phyloP scores from a whole-genome alignment of 768 basidiomycete genomes.

The Lactifluus pinguis region DNA sequence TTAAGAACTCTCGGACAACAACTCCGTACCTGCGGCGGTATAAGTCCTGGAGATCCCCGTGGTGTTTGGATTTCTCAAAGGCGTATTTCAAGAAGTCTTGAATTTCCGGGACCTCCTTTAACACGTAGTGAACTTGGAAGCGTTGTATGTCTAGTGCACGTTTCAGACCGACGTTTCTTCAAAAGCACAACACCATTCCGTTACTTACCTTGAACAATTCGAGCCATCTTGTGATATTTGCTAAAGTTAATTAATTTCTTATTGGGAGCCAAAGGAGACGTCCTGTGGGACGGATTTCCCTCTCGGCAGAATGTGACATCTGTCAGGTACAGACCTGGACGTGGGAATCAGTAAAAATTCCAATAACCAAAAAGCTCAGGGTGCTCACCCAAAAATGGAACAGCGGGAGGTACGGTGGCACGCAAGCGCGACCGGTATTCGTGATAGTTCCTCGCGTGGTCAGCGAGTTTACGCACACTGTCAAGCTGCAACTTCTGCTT shows the following conservation, averaged over 20 bases:
- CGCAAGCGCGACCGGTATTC: constrained; percentile 86
- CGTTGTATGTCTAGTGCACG: constrained; percentile 72
- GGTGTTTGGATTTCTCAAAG: constrained; percentile 66
- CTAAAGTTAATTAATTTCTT: constrained; percentile 92
- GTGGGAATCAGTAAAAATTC: constrained; percentile 12
- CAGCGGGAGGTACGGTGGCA: constrained; percentile 82
- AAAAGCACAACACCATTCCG: background rate
- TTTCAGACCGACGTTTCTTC: background rate
- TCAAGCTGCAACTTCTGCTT: constrained; percentile 81
- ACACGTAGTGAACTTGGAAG: constrained; percentile 78
- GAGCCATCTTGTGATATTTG: constrained; percentile 86
- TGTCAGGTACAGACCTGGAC: constrained; percentile 70
- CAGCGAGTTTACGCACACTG: constrained; percentile 72
- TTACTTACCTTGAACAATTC: constrained; percentile 65
- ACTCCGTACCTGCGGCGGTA: constrained; percentile 68
- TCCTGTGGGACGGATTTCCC: constrained; percentile 81
- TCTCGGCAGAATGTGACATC: constrained; percentile 95
- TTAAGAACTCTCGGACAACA: constrained; percentile 4
- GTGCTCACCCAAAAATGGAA: constrained; percentile 83
- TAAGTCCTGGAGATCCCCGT: constrained; percentile 77
- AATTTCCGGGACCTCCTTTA: constrained; percentile 84
- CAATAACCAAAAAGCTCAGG: background rate
- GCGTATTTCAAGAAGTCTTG: constrained; percentile 68
- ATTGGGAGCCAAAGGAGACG: constrained; percentile 63
- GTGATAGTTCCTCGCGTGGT: constrained; percentile 83